Evolutionary conservation across 2,329 filamentous ascomycete genomes (phyloP), one percentile per base, ranked within the genome.

Genomic region (Claviceps capensis): DNA sequence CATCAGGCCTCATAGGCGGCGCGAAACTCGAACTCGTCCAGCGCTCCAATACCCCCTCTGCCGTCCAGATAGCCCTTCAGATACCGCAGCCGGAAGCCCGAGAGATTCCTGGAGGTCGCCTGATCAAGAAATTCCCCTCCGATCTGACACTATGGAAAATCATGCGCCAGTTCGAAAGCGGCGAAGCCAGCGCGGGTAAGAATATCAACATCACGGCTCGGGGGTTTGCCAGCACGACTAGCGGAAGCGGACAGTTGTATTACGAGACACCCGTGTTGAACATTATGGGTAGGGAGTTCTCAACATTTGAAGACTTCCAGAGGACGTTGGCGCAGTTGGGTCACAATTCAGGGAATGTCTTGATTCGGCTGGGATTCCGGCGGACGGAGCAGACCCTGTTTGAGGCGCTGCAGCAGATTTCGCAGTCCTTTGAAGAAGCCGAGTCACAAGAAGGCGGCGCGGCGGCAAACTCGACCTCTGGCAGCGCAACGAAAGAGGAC

Each of bases 21-120:
- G 91, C 93, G 54, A 95, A 94, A 64, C 81, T 98, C 53, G 90
- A 97, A 64, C 85, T 98, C 48, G 85, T 96, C 22, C 83, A 88
- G 63, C 83, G 85, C 54, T 93, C 90, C 46, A 86, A 87, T 53
- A 93, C 89, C 0, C 85, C 90, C 0, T 84, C 88, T 1, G 85
- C 85, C 47, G 85, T 98, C 52, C 89, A 85, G 42, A 85, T 98
- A 43, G 91, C 88, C n/a, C 72, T 98, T 13, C 87, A 95, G 63
- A 73, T 96, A 30, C 87, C 88, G 3, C 76, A 83, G 38, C 79
- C 82, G 22, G 85, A 93, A 63, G 81, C 77, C 19, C 73, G 72
- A 45, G 73, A 76, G 48, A 74, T 78, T 19, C 77, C 82, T 1
- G 81, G 79, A 57, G 80, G 82, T 23, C 81, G 89, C 34, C 69